Percentiles rank a stretch among this genome's conserved stretches.
Conservation (phyloP, 257 asterid species). For the Salvia miltiorrhiza region DNA sequence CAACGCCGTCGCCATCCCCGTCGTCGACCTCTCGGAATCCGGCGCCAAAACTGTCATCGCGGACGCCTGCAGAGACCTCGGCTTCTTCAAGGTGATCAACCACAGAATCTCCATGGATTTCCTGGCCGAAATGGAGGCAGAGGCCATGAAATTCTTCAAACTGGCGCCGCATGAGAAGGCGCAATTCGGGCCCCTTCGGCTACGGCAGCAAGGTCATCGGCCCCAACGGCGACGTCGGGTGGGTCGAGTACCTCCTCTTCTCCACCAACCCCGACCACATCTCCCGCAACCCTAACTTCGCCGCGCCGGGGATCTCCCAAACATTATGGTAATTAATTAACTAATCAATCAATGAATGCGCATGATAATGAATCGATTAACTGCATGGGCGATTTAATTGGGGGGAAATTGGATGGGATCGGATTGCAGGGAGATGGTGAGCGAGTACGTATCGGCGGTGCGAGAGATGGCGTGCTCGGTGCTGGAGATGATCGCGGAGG, state of each 20-base stretch:
- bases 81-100: slow-evolving; percentile 44
- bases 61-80: slow-evolving; percentile 39
- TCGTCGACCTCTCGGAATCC: slow-evolving; percentile 29
- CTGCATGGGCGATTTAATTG: not conserved
- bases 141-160: slow-evolving; percentile 33
- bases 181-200: slow-evolving; percentile 39
- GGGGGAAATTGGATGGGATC: too few relatives aligned
- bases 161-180: slow-evolving; percentile 33
- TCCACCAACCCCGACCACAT: slow-evolving; percentile 25
- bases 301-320: slow-evolving; percentile 24
- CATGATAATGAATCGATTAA: too few relatives aligned
- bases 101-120: slow-evolving; percentile 38
- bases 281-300: slow-evolving; percentile 10
- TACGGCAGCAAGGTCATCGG: too few relatives aligned
- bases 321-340: slow-evolving; percentile 25
- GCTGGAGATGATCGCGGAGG: slow-evolving; percentile 13
- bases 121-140: slow-evolving; percentile 26
- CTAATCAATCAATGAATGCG: too few relatives aligned
- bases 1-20: slow-evolving; percentile 32
- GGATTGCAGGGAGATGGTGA: slow-evolving; percentile 37
- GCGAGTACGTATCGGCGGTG: slow-evolving; percentile 32
- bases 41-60: slow-evolving; percentile 31
- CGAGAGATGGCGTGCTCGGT: slow-evolving; percentile 35
- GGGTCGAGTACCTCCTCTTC: slow-evolving; percentile 54
- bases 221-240: slow-evolving; percentile 53